Base-by-base conservation (phyloP, 495 filamentous ascomycete species). In the Tuber calosporum region DNA sequence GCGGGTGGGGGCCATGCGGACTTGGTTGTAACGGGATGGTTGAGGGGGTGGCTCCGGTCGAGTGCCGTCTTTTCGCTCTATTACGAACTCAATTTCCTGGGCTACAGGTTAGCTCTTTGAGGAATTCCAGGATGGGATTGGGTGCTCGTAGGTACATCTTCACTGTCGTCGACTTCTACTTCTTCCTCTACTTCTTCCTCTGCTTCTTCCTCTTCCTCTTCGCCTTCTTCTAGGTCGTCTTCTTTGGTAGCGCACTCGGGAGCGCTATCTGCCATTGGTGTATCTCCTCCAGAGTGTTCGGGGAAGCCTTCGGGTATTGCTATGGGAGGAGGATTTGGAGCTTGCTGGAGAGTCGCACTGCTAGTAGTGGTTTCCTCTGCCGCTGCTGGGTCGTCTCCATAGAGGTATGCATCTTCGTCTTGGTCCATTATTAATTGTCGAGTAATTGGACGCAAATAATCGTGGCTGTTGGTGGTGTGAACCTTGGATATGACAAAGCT, bases 31-130 rank as follows among this genome's bases (percentile, higher is more conserved):
- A 73, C 84, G 83, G 43, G 86, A 84, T 81, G 80, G 80, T n/a
- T 72, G 79, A 83, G 87, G 85, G 79, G 88, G 85, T 66, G 92
- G 87, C 70, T 92, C 89, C 62, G 91, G 85, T 73, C 90, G 90
- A 17, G 88, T 84, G 74, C 90, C 90, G 70, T 93, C 92, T 83
- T 95, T 92, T 42, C 87, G 84, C 78, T 94, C 95, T 74, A 92
- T 93, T 77, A 97, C 96, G 79, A 99, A 96, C 79, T 98, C 93
- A 78, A 99, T 91, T 74, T 98, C 95, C 88, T 97, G 82, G 77
- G 81, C 68, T 26, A 26, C 22, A 58, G 26, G 38, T 34, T 39
- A 13, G 30, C 45, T 38, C 66, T 72, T 17, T 69, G 62, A 17
- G 45, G 43, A n/a, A 22, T 38, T 72, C 80, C 66, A 5, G 70